Conservation (phyloP, 1,284 basidiomycete species). For the Papiliotrema flavescens region DNA sequence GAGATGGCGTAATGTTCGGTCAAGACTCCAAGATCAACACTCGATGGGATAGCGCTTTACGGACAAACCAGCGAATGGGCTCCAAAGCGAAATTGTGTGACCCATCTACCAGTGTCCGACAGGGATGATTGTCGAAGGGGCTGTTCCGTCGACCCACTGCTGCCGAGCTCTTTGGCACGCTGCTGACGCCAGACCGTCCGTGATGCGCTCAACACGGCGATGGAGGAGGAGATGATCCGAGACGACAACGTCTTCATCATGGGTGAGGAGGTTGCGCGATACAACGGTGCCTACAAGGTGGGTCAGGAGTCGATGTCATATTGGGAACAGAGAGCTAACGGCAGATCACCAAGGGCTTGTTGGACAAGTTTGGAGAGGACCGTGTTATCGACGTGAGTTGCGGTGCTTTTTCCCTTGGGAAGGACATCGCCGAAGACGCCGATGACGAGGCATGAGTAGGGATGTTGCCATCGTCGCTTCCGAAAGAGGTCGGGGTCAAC, state of each 20-base stretch:
- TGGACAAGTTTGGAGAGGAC: constrained; percentile 99
- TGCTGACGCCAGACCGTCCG: constrained; percentile 78
- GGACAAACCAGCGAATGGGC: too few species aligned
- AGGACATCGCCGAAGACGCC: too few species aligned
- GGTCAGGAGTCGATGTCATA: constrained; percentile 11
- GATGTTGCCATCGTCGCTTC: too few species aligned
- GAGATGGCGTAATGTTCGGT: too few species aligned
- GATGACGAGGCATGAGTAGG: too few species aligned
- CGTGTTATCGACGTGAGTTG: constrained; percentile 77
- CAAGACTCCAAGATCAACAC: too few species aligned
- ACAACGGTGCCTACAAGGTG: constrained; percentile 99
- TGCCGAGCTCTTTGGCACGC: not conserved
- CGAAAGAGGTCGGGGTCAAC: too few species aligned
- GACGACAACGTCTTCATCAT: constrained; percentile 94
- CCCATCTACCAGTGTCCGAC: too few species aligned
- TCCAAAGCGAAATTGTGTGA: too few species aligned
- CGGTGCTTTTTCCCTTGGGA: not conserved
- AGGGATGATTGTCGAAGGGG: too few species aligned
- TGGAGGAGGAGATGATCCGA: constrained; percentile 99
- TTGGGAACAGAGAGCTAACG: not conserved
- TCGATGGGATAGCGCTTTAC: too few species aligned
- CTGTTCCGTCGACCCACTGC: too few species aligned
- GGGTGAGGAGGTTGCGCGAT: constrained; percentile 97
- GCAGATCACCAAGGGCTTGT: constrained; percentile 91
- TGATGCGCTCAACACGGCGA: constrained; percentile 94